phyloP scores from a whole-genome alignment of 1,139 yeast species.

The Saccharomyces uvarum region DNA sequence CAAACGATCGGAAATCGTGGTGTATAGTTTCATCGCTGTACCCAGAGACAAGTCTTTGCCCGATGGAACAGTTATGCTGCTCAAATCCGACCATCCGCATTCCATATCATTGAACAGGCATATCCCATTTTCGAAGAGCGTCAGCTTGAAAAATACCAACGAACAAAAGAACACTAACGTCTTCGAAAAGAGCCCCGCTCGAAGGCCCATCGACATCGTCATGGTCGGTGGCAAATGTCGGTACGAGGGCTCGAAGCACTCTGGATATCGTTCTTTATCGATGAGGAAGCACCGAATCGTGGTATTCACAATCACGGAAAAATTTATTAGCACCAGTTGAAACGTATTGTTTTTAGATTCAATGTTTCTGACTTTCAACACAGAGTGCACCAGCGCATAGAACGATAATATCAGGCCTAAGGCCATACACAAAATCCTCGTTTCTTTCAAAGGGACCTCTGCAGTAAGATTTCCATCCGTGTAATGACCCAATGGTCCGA shows the following conservation, averaged over 20 bases:
- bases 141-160: slow-evolving; percentile 8
- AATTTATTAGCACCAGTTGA: slow-evolving; percentile 7
- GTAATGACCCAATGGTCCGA: slow-evolving; percentile 16
- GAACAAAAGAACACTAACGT: slow-evolving; percentile 7
- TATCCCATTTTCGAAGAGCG: slow-evolving; percentile 8
- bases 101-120: background rate
- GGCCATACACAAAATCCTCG: slow-evolving; percentile 10
- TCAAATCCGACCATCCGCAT: slow-evolving; percentile 5
- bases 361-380: slow-evolving; percentile 5
- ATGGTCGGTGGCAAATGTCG: slow-evolving; percentile 8
- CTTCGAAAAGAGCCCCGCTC: slow-evolving; percentile 9
- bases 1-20: slow-evolving; percentile 6
- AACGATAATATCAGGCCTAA: slow-evolving; percentile 11
- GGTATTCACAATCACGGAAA: slow-evolving; percentile 7
- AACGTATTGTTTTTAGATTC: slow-evolving; percentile 8
- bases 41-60: slow-evolving; percentile 5
- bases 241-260: background rate
- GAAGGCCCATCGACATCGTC: slow-evolving; percentile 7
- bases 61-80: slow-evolving; percentile 3
- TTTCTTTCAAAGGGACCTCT: slow-evolving; percentile 10
- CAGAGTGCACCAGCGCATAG: slow-evolving; percentile 9
- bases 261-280: slow-evolving; percentile 7
- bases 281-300: slow-evolving; percentile 4
- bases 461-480: slow-evolving; percentile 12
- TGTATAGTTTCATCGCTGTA: slow-evolving; percentile 6